These are phyloP conservation scores for Phlebiopsis flavidoalba DNA, from an alignment of 768 basidiomycete species.

Conservation along the genomic window DNA sequence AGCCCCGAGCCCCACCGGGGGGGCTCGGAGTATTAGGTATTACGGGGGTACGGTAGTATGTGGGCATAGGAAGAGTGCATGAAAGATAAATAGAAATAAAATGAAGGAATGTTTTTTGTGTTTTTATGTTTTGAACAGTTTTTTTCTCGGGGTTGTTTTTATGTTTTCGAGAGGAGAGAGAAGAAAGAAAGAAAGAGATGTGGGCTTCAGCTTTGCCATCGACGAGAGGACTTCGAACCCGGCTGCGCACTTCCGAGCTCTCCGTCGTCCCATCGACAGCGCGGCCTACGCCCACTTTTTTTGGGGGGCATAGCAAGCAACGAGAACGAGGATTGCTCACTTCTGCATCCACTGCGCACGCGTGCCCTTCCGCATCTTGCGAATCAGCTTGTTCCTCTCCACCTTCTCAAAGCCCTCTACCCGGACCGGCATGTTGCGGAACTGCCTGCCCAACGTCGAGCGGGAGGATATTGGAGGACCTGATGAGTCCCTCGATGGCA, in stretches of 20 bases:
- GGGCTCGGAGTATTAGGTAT: background rate
- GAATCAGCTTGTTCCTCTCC: background rate
- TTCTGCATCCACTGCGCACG: background rate
- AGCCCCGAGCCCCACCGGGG: background rate
- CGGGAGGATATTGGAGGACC: background rate
- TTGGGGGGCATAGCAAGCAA: background rate
- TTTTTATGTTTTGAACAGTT: background rate
- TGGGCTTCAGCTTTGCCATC: background rate
- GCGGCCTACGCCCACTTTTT: background rate
- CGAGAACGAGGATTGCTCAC: background rate
- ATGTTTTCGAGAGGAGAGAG: background rate
- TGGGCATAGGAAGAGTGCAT: background rate
- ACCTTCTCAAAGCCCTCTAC: slow-evolving; percentile 1
- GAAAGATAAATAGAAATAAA: background rate
- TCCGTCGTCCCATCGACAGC: background rate
- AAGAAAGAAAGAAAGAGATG: background rate
- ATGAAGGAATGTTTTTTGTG: background rate
- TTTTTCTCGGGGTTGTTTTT: background rate
- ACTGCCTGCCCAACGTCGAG: background rate
- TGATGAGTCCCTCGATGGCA: background rate
- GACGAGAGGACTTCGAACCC: background rate
- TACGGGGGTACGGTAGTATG: background rate
- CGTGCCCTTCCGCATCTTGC: background rate
- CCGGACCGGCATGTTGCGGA: background rate
- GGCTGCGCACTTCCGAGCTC: background rate